phyloP scores from a whole-genome alignment of 805 yeast species.

The Wickerhamiella cacticola region DNA sequence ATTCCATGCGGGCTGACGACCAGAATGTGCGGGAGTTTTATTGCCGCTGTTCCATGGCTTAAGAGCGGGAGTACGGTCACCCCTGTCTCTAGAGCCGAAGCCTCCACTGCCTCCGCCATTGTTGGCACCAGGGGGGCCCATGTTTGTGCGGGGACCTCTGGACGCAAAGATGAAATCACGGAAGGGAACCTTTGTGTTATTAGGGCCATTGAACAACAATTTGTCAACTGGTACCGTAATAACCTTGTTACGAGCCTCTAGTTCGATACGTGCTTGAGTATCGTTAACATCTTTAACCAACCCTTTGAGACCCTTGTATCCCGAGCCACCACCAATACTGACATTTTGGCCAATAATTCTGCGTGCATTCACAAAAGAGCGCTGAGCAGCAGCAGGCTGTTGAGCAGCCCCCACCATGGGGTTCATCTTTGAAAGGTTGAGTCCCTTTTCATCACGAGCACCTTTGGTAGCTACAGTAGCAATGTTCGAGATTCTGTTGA shows the following conservation, averaged over 20 bases:
- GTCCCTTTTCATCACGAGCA: slow-evolving; percentile 44
- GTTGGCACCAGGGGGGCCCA: slow-evolving; percentile 25
- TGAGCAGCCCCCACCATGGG: slow-evolving; percentile 44
- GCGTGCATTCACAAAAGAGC: slow-evolving; percentile 28
- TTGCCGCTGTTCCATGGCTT: slow-evolving; percentile 15
- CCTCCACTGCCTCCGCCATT: slow-evolving; percentile 9
- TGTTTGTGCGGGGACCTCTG: slow-evolving; percentile 16
- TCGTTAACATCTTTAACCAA: slow-evolving; percentile 90
- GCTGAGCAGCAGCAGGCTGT: slow-evolving; percentile 39
- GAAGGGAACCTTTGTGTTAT: slow-evolving; percentile 49
- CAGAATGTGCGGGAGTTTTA: slow-evolving; percentile 32
- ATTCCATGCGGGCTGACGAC: slow-evolving; percentile 23
- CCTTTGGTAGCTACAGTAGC: slow-evolving; percentile 79
- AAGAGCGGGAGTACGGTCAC: slow-evolving; percentile 20
- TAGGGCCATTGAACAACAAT: slow-evolving; percentile 57
- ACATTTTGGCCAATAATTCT: slow-evolving; percentile 68
- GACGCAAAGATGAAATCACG: slow-evolving; percentile 46
- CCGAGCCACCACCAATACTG: slow-evolving; percentile 76
- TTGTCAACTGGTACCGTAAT: slow-evolving; percentile 72
- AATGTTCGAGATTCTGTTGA: slow-evolving; percentile 60
- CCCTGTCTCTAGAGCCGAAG: slow-evolving; percentile 4
- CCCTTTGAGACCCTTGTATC: slow-evolving; percentile 87
- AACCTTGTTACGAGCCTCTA: slow-evolving; percentile 83
- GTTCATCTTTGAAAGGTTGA: slow-evolving; percentile 79
- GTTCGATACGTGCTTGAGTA: slow-evolving; percentile 78